Percentiles rank a stretch among this genome's conserved stretches.
Evolutionary conservation across 2,329 filamentous ascomycete species (phyloP).

Genomic region (Chaetomium sp.): DNA sequence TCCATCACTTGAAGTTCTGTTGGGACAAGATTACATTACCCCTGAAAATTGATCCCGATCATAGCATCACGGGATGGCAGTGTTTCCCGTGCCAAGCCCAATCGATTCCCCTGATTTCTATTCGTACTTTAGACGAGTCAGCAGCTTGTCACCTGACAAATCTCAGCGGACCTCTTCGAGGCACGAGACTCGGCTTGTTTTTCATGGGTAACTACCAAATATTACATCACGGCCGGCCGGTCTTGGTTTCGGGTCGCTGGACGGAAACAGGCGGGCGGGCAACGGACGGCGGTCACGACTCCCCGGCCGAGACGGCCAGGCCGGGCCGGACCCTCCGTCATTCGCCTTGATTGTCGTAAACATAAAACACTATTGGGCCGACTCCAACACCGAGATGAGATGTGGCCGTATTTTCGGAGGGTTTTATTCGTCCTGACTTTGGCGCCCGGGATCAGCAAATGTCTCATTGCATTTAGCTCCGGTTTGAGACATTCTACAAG

Average conservation of each 20-base stretch:
- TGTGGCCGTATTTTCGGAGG: background rate
- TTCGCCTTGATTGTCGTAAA: background rate
- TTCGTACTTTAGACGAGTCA: too few relatives aligned
- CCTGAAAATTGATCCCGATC: background rate
- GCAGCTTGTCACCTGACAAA: constrained; percentile 9
- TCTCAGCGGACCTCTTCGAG: background rate
- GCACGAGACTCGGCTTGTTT: background rate
- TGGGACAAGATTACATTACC: background rate
- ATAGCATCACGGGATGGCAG: background rate
- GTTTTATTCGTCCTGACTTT: background rate
- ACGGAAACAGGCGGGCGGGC: constrained; percentile 12
- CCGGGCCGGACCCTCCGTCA: background rate
- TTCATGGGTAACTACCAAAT: background rate
- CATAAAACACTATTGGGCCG: background rate
- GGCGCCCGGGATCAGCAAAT: background rate
- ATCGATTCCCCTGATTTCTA: background rate
- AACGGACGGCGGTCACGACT: background rate
- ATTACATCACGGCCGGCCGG: background rate
- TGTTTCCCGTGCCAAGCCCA: constrained; percentile 1
- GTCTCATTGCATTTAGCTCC: background rate
- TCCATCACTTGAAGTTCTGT: background rate
- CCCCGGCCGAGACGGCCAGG: background rate
- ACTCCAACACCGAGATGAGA: background rate
- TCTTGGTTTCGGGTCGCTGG: constrained; percentile 10
- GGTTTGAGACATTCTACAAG: background rate